Percentiles rank a stretch among this genome's conserved stretches.
Conservation (phyloP, 108 stramenopile genomes). For the Stephanodiscus minutulus region DNA sequence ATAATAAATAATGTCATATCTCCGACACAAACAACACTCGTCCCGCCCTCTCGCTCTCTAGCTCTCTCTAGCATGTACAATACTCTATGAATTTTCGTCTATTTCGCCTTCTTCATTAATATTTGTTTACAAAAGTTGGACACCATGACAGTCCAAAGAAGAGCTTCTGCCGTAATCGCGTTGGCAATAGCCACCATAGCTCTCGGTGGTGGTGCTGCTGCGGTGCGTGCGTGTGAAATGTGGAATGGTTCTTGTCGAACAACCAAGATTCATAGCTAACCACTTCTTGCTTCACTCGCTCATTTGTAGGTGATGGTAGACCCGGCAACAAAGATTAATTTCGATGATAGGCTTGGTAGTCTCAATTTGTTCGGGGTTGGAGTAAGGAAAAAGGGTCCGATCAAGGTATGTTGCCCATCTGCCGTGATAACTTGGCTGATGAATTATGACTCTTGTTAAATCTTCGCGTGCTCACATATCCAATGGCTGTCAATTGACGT, state of each 20-base stretch:
- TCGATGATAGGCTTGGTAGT: constrained; percentile 47
- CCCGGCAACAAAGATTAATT: constrained; percentile 70
- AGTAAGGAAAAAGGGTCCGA: constrained; percentile 81
- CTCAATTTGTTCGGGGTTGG: constrained; percentile 72
- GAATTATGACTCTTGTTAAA: neutral
- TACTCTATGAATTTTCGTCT: no score
- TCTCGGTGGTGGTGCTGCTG: neutral
- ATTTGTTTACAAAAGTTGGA: neutral
- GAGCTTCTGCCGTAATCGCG: constrained; percentile 7
- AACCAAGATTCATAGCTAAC: neutral
- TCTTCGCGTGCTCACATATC: neutral
- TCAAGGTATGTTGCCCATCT: constrained; percentile 54
- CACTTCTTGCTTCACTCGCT: neutral
- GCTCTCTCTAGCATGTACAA: no score
- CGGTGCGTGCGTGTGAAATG: neutral
- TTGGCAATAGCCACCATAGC: neutral
- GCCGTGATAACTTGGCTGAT: no score
- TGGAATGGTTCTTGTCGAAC: neutral
- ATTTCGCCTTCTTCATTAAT: no score
- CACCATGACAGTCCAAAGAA: constrained; percentile 3
- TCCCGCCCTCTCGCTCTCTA: no score
- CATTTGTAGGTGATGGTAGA: constrained; percentile 51
- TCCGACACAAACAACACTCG: no score
- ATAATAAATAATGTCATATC: no score
- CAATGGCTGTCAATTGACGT: constrained; percentile 10